Base-by-base conservation (phyloP, 208 protist species). In the Lotmaria passim region DNA sequence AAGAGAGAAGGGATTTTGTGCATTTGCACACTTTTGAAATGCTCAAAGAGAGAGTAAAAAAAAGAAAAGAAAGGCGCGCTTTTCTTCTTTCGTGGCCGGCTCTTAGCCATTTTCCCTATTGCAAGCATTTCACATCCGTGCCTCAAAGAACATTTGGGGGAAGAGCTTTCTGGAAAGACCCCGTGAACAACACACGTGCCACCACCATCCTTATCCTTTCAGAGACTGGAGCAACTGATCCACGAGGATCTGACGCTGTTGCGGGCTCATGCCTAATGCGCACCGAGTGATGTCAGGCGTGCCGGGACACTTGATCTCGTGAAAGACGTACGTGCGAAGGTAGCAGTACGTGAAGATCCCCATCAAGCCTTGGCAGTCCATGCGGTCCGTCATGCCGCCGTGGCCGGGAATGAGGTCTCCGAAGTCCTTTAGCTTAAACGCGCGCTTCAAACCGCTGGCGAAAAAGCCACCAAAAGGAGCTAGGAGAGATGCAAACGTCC, bases 401-500 rank as follows among this genome's bases (percentile, higher is more conserved):
- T 99, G 98, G 12, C 98, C 98, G 17, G 98, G 98, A 69, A 99
- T 99, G 24, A 98, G 73, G 41, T 97, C 89, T 41, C 93, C 96
- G 89, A 99, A 99, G 83, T 99, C 98, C 78, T 99, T 99, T 26
- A 99, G 85, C 41, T 98, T 95, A 68, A 98, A 99, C 0, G 98
- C 97, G 14, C 98, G 94, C 80, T 99, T 99, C 31, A 99, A 75
- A 7, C 97, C 98, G 36, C 93, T 98, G 7, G 98, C 98, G 78
- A 99, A 99, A 85, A 99, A 99, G 23, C 98, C 98, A 33, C 98
- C 98, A 85, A 99, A 99, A 19, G 98, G 98, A 0, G 98, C 98
- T 33, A 99, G 69, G 5, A 99, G 69, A 26, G 97, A 98, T 7
- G 96, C 96, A 73, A 99, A 99, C 19, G 92, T 78, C n/a, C 94